These are phyloP conservation scores for Termitomyces sp. DNA, from an alignment of 768 basidiomycete genomes.

Conservation along the genomic window DNA sequence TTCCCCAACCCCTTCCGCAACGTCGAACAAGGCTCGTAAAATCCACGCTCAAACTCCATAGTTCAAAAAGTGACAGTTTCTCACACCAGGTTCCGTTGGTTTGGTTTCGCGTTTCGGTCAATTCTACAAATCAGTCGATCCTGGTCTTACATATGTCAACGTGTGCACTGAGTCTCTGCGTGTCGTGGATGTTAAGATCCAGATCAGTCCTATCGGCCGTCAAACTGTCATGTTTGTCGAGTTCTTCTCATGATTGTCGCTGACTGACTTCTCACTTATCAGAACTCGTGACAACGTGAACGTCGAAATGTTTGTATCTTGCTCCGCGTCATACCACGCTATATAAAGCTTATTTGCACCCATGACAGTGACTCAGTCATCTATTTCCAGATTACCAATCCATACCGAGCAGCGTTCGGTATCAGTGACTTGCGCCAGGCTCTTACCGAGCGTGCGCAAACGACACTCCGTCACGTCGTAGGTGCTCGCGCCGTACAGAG, in stretches of 20 bases:
- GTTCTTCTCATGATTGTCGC: background rate
- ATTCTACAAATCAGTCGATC: conserved; percentile 95
- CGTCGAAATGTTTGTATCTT: conserved; percentile 74
- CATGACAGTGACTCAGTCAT: conserved; percentile 79
- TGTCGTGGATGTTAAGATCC: conserved; percentile 93
- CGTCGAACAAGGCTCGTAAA: conserved; percentile 69
- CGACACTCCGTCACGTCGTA: conserved; percentile 95
- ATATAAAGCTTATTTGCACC: conserved; percentile 6
- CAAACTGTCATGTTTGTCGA: conserved; percentile 72
- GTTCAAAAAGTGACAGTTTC: conserved; percentile 18
- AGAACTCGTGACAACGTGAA: conserved; percentile 94
- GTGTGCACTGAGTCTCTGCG: conserved; percentile 89
- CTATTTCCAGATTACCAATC: conserved; percentile 87
- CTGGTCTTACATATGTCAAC: conserved; percentile 88
- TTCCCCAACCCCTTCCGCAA: conserved; percentile 82
- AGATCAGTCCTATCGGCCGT: conserved; percentile 83
- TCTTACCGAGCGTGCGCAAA: conserved; percentile 83
- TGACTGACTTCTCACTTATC: conserved; percentile 2
- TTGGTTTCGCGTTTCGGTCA: conserved; percentile 91
- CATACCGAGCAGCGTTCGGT: conserved; percentile 92
- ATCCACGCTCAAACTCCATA: background rate
- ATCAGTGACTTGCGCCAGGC: conserved; percentile 88
- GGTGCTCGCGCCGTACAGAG: conserved; percentile 93
- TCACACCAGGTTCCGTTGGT: conserved; percentile 70
- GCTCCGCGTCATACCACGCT: background rate